Base-by-base conservation (phyloP, 805 yeast species). In the Candida koratica region DNA sequence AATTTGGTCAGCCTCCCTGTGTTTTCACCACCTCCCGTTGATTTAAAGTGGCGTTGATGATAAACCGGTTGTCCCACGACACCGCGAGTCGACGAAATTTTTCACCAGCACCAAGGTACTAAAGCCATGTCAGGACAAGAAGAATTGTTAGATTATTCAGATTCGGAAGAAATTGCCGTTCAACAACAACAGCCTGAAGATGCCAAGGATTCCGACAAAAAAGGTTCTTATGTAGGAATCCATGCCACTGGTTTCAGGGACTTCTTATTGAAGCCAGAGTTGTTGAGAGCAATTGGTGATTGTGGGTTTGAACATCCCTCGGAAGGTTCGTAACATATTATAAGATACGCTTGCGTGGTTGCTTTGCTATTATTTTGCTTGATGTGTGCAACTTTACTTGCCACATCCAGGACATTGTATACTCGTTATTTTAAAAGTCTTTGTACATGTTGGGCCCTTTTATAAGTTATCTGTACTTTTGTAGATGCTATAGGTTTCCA, bases 261-360 rank as follows among this genome's bases (percentile, higher is more conserved):
- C 70, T 90, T 90, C 68, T 71, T 93, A 57, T 77, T 90, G 66
- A 93, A 93, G 71, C 97, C 97, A 20, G 98, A 93, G 71, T 76
- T 90, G 51, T 75, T 90, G 56, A 84, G 98, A 69, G 98, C 98
- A 47, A 90, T 90, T 60, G 94, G 89, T 50, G 98, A 90, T 69
- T 88, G 97, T 74, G 98, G 98, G 74, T 90, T 90, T 61, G 98
- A 90, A 73, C 98, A 90, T 72, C 98, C 98, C 48, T 87, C 96
- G 48, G 98, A 90, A 82, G 94, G 93, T 84, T 69, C 77, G 93
- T 81, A 62, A n/a, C n/a, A n/a, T n/a, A n/a, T n/a, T n/a, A n/a
- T n/a, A n/a, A n/a, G n/a, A n/a, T n/a, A n/a, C n/a, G n/a, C n/a
- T n/a, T n/a, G n/a, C n/a, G n/a, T n/a, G n/a, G n/a, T n/a, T n/a